Base-by-base conservation (phyloP, 2,329 filamentous ascomycete species). In the Aspergillus jensenii region DNA sequence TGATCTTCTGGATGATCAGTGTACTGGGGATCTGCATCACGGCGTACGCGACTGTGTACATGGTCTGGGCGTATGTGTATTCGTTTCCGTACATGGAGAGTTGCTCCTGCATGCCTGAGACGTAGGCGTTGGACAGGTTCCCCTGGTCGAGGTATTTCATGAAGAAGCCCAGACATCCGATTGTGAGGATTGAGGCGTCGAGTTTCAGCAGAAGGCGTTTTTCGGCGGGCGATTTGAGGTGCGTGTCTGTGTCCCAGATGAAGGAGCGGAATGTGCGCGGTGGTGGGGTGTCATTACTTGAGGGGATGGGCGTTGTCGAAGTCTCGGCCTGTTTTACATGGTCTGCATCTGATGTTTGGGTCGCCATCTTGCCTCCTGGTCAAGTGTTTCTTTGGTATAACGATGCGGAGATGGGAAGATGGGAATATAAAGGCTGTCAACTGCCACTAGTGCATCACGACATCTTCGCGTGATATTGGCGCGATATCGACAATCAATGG, bases 21-120 rank as follows among this genome's bases (percentile, higher is more conserved):
- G 41, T 54, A 21, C 52, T 47, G 11, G 43, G 52, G n/a, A 54
- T 17, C 5, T 54, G 52, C 41, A 46, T 47, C 5, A 47, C 19
- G 3, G 43, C 67, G 67, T 71, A 63, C 11, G 56, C 52, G 43
- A 67, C 50, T 8, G 68, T 68, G 45, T 70, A 72, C 4, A 63
- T 61, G 17, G 56, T 59, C 11, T 12, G 21, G 2, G 52, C 52
- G 23, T 62, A 62, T 3, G 56, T 62, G 40, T 60, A 63, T 37
- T 60, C 53, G 33, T 63, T 63, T n/a, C 59, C 57, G 27, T 53
- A 56, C 55, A 63, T 59, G 6, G 52, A 45, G 21, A 62, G 52
- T 1, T 47, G 55, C 33, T 63, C 62, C 43, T 63, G 54, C 59
- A 63, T 62, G 9, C 62, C 62, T 17, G 53, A 59, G 6, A 62